Evolutionary conservation across 805 yeast genomes (phyloP).

Genomic region (Yarrowia bubula): DNA sequence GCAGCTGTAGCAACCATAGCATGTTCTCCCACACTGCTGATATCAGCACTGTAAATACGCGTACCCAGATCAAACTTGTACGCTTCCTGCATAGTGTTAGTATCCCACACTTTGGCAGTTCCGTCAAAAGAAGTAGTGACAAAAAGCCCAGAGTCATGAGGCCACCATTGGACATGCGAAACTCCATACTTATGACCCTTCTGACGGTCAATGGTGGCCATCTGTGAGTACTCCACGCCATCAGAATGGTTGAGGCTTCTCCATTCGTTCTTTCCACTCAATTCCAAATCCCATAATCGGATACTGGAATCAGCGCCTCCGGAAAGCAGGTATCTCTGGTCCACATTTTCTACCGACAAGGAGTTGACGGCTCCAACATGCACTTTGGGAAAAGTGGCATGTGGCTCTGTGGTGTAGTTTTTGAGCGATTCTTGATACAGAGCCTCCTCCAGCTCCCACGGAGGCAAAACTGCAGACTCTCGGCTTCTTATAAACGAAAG

Average conservation of each 20-base stretch:
- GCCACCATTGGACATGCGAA: slow-evolving; percentile 83
- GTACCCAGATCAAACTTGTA: slow-evolving; percentile 62
- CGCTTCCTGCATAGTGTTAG: slow-evolving; percentile 61
- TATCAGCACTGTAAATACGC: slow-evolving; percentile 66
- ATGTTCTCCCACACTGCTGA: slow-evolving; percentile 47
- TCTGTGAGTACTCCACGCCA: slow-evolving; percentile 26
- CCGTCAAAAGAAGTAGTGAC: slow-evolving; percentile 78
- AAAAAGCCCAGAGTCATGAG: slow-evolving; percentile 81
- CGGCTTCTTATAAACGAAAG: slow-evolving; percentile 20
- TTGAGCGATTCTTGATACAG: slow-evolving; percentile 28
- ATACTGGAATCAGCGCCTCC: slow-evolving; percentile 74
- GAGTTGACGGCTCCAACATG: slow-evolving; percentile 55
- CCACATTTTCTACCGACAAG: slow-evolving; percentile 52
- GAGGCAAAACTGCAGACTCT: slow-evolving; percentile 5
- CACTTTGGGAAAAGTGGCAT: slow-evolving; percentile 31
- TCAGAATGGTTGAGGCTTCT: slow-evolving; percentile 26
- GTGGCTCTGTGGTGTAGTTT: neutral
- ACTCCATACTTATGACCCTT: slow-evolving; percentile 67
- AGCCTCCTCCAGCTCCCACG: slow-evolving; percentile 10
- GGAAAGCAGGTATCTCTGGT: slow-evolving; percentile 53
- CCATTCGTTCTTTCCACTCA: slow-evolving; percentile 33
- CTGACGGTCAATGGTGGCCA: slow-evolving; percentile 30
- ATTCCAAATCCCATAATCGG: slow-evolving; percentile 59
- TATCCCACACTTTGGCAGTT: slow-evolving; percentile 77
- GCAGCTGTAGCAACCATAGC: slow-evolving; percentile 67